Conservation (phyloP, 768 basidiomycete genomes). For the Leucogyrophana mollusca region DNA sequence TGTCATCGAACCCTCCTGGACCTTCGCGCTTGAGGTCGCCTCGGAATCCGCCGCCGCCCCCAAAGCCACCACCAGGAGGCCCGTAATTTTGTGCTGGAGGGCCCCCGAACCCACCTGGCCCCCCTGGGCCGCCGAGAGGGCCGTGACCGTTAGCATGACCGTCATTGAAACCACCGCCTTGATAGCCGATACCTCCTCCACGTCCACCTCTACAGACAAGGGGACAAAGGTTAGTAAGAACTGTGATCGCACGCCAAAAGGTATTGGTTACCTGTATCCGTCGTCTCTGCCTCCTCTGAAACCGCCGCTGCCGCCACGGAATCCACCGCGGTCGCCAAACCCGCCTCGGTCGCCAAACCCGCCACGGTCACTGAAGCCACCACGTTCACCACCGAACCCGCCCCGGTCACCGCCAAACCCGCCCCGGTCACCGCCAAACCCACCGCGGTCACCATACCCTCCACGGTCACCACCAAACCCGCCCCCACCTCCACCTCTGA, state of each 20-base stretch:
- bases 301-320: conserved; percentile 35
- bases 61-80: conserved; percentile 44
- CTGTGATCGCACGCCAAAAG: background rate
- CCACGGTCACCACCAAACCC: conserved; percentile 29
- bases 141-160: conserved; percentile 53
- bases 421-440: conserved; percentile 33
- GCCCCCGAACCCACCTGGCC: conserved; percentile 43
- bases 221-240: conserved; percentile 20
- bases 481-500: conserved; percentile 32
- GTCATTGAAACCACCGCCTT: conserved; percentile 60
- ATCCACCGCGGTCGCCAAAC: conserved; percentile 40
- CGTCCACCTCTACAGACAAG: conserved; percentile 50
- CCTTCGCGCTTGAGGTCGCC: conserved; percentile 76
- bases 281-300: conserved; percentile 39
- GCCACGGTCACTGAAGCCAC: conserved; percentile 31
- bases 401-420: conserved; percentile 35
- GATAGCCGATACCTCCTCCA: conserved; percentile 72
- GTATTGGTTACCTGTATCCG: conserved; percentile 48
- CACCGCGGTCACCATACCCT: conserved; percentile 30
- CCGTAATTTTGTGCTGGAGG: conserved; percentile 38
- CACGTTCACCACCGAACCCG: conserved; percentile 40
- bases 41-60: conserved; percentile 55
- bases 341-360: conserved; percentile 47
- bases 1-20: conserved; percentile 78
- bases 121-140: conserved; percentile 41